Conservation (phyloP, 139 green algal species). For the Gonium pectorale region DNA sequence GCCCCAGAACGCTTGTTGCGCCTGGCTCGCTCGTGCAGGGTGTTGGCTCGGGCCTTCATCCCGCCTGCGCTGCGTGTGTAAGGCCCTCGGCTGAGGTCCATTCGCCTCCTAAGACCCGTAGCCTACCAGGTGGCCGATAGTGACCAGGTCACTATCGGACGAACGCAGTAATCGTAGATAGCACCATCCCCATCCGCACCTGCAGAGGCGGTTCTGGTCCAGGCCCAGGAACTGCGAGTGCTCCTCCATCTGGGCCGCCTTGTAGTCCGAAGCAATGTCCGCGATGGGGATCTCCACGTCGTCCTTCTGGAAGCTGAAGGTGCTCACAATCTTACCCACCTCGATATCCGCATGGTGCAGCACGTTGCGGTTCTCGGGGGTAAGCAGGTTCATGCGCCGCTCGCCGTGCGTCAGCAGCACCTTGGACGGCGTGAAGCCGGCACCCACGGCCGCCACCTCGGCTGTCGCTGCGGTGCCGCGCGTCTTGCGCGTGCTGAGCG, state of each 20-base stretch:
- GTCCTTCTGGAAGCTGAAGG: conserved; percentile 94
- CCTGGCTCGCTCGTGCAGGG: too few relatives aligned
- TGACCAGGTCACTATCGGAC: too few relatives aligned
- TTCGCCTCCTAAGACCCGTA: too few relatives aligned
- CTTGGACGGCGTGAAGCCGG: conserved; percentile 63
- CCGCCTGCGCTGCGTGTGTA: too few relatives aligned
- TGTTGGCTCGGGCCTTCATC: too few relatives aligned
- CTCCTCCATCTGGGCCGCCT: conserved; percentile 78
- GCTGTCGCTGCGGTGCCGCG: not conserved
- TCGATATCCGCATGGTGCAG: conserved; percentile 81
- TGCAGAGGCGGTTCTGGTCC: conserved; percentile 85
- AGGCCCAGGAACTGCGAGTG: conserved; percentile 91
- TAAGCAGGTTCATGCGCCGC: conserved; percentile 91
- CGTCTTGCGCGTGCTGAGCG: conserved; percentile 19
- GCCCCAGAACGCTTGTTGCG: too few relatives aligned
- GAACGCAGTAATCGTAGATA: too few relatives aligned
- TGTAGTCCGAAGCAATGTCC: conserved; percentile 85
- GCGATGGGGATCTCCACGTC: conserved; percentile 75
- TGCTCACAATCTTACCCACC: conserved; percentile 77
- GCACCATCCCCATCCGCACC: conserved; percentile 13
- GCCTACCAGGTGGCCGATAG: too few relatives aligned
- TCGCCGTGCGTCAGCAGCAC: conserved; percentile 81
- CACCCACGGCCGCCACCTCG: not conserved
- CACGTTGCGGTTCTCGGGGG: conserved; percentile 58
- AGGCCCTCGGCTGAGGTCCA: too few relatives aligned